Base-by-base conservation (phyloP, 2,329 filamentous ascomycete genomes). In the Colletotrichum neosansevieriae region DNA sequence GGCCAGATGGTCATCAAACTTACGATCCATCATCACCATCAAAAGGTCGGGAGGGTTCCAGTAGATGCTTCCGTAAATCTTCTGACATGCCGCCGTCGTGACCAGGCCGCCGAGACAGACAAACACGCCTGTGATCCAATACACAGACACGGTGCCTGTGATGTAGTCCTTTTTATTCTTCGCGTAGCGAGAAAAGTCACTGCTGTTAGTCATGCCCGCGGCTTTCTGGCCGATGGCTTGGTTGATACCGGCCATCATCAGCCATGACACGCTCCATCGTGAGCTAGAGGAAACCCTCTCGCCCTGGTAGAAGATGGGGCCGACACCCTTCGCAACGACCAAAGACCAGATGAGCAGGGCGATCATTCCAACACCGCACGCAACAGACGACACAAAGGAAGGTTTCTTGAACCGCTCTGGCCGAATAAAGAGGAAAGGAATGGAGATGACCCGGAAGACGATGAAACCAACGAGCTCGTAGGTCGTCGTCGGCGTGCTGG, bases 371-470 rank as follows among this genome's bases (percentile, higher is more conserved):
- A 81, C 12, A 12, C 79, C 80, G 62, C 80, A 84, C 72, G 80
- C 82, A 4, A 77, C 72, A 50, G 76, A 81, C 3, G 81, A 79
- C 29, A 84, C 70, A 32, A 81, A 74, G 71, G 85, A 85, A 0
- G 81, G 82, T 10, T 81, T 74, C 72, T 81, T 83, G 76, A 84
- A 84, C 15, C 79, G 80, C 63, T 85, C 83, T 0, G 83, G 83
- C 0, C 79, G 78, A 24, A 85, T 79, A 38, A 73, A 82, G 1
- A 85, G 74, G 68, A 86, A 83, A 0, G 83, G 84, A 0, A 79
- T 75, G n/a, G 84, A 84, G n/a, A 83, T 71, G 42, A 81, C 77
- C 81, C 83, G 86, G 73, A 86, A 86, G 54, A 86, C 74, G 63
- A 85, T 82, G 71, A 85, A 82, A 64, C 80, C 85, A 2, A 86